Base-by-base conservation (phyloP, 108 stramenopile genomes). In the Parmales sp. region DNA sequence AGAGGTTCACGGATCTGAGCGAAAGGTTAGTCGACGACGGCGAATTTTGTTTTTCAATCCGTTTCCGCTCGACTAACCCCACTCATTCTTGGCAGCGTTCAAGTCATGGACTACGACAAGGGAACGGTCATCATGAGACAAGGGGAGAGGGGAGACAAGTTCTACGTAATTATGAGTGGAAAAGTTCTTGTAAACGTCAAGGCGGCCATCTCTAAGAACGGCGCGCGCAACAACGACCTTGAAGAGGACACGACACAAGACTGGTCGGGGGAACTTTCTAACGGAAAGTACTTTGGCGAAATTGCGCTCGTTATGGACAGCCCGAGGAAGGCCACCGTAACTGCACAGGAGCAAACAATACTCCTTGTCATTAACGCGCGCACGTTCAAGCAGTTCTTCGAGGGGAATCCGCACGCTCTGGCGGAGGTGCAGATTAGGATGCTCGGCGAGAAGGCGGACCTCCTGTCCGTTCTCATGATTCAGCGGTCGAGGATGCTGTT, bases 311-410 rank as follows among this genome's bases (percentile, higher is more conserved):
- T 60, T 11, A 60, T 60, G 26, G 54, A 34, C 26, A 13, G 11
- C 5, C n/a, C 54, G 54, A 60, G 54, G 31, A 60, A 60, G 26
- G 54, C 54, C 31, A 60, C 54, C 2, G 54, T 60, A 16, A 60
- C 54, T 28, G 36, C 54, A 3, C 2, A 28, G 4, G 54, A 60
- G 54, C 29, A 29, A 6, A 60, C 54, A 1, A 34, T 60, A 2
- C 54, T 60, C 28, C 20, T 60, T 1, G 54, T 60, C 28, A 60
- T 60, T 34, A 20, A 60, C 31, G 20, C 13, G 29, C 16, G 31
- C 9, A 60, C 54, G 16, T 60, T 60, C 54, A 60, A 20, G 54
- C 16, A 13, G 54, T 60, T 60, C 20, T 60, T 60, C 54, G 20
- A 60, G 2, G 54, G 36, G 16, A 60, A 60, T 31, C n/a, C 54